These are phyloP conservation scores for Tylopilus sp. DNA, from an alignment of 768 basidiomycete species.

Conservation along the genomic window DNA sequence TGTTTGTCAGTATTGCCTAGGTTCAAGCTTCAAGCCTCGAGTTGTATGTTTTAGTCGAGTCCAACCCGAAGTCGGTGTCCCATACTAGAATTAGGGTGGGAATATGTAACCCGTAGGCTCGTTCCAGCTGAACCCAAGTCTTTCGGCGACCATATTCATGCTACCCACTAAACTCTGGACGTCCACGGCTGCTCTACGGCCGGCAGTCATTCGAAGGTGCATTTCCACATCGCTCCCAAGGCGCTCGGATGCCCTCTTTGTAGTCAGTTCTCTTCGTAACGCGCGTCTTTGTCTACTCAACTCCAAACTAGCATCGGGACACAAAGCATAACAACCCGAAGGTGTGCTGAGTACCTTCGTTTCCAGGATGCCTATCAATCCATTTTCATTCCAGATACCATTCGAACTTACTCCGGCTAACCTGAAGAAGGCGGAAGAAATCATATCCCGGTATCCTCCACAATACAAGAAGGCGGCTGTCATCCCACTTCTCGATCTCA, in stretches of 20 bases:
- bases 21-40: too few relatives aligned
- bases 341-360: slow-evolving; percentile 38
- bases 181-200: slow-evolving; percentile 13
- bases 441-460: slow-evolving; percentile 90
- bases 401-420: slow-evolving; percentile 85
- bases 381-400: slow-evolving; percentile 58
- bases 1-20: neutral
- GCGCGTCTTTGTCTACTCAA: slow-evolving; percentile 11
- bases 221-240: slow-evolving; percentile 42
- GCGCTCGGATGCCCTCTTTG: slow-evolving; percentile 81
- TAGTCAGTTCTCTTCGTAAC: slow-evolving; percentile 50
- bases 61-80: too few relatives aligned
- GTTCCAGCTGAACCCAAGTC: neutral
- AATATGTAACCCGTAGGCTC: slow-evolving; percentile 4
- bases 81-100: slow-evolving; percentile 9
- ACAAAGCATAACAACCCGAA: slow-evolving; percentile 91
- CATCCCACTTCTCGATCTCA: slow-evolving; percentile 94
- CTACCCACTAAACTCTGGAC: slow-evolving; percentile 15
- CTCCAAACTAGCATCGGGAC: slow-evolving; percentile 77
- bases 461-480: slow-evolving; percentile 99
- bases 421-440: slow-evolving; percentile 79
- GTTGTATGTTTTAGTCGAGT: too few relatives aligned
- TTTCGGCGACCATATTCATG: slow-evolving; percentile 17
- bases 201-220: slow-evolving; percentile 18
- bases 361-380: neutral